phyloP scores from a whole-genome alignment of 768 basidiomycete species.

The Porphyrellus cyaneotinctus region DNA sequence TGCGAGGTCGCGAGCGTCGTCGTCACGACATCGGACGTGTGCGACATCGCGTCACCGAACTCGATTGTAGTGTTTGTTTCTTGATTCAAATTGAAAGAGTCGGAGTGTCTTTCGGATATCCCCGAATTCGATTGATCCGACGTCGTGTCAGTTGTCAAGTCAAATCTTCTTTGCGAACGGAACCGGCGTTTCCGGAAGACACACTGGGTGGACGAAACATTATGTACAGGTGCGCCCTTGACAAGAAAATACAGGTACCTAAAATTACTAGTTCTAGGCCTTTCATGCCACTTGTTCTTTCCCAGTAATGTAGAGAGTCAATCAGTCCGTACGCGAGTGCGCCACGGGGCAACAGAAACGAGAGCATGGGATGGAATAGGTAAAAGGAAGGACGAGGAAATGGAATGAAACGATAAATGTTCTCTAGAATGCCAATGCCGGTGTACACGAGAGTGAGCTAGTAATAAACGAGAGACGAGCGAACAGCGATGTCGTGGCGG shows the following conservation, averaged over 20 bases:
- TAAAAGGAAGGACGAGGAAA: neutral
- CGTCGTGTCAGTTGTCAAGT: no score
- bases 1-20: constrained; percentile 47
- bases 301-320: constrained; percentile 7
- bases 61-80: neutral
- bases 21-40: neutral
- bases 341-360: neutral
- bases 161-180: no score
- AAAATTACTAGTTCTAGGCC: neutral
- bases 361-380: neutral
- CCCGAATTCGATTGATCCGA: no score
- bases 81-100: no score
- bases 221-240: no score
- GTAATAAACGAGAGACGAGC: constrained; percentile 11
- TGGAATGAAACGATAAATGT: neutral
- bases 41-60: neutral
- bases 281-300: neutral
- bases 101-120: no score
- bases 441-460: neutral
- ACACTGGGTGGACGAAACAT: no score
- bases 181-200: no score
- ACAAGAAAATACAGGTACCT: no score
- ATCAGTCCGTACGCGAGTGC: neutral
- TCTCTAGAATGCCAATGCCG: constrained; percentile 11
- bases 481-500: constrained; percentile 7